Percentiles rank a stretch among this genome's conserved stretches.
These are phyloP conservation scores for Crepidotus variabilis DNA, from an alignment of 768 basidiomycete genomes.

Conservation along the genomic window DNA sequence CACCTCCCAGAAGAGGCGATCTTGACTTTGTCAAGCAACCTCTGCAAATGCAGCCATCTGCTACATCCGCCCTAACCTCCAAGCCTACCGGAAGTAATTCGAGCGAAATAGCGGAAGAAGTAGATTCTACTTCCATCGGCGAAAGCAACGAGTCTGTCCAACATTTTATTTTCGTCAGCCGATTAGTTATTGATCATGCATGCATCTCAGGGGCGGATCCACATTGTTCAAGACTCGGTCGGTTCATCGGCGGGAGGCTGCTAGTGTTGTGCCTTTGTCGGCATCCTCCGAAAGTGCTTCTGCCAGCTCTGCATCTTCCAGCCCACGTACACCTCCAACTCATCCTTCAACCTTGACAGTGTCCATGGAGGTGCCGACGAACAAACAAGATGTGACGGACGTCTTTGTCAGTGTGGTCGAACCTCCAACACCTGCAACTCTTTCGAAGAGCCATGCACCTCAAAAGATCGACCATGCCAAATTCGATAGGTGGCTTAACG, in stretches of 20 bases:
- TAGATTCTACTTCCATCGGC: constrained; percentile 11
- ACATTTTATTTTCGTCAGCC: constrained; percentile 1
- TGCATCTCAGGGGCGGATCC: constrained; percentile 8
- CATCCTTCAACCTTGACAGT: constrained; percentile 4
- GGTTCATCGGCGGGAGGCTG: constrained; percentile 58
- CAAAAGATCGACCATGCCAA: constrained; percentile 20
- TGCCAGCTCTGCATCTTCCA: constrained; percentile 23
- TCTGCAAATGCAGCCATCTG: constrained; percentile 55
- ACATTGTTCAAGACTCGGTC: constrained; percentile 21
- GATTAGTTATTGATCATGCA: constrained; percentile 4
- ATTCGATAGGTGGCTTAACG: constrained; percentile 25
- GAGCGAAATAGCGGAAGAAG: neutral
- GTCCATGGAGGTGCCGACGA: constrained; percentile 26
- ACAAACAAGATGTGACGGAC: constrained; percentile 8
- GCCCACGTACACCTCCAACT: constrained; percentile 11
- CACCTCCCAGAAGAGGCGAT: constrained; percentile 40
- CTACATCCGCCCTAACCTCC: constrained; percentile 40
- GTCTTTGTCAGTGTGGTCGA: constrained; percentile 24
- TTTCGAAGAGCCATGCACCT: constrained; percentile 14
- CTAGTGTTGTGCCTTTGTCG: constrained; percentile 47
- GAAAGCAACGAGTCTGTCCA: constrained; percentile 5
- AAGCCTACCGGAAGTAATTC: constrained; percentile 13
- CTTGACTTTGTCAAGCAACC: constrained; percentile 57
- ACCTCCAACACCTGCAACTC: constrained; percentile 25
- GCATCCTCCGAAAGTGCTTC: constrained; percentile 11